Conservation (phyloP, 495 filamentous ascomycete species). For the Opeltia flavorubescens region DNA sequence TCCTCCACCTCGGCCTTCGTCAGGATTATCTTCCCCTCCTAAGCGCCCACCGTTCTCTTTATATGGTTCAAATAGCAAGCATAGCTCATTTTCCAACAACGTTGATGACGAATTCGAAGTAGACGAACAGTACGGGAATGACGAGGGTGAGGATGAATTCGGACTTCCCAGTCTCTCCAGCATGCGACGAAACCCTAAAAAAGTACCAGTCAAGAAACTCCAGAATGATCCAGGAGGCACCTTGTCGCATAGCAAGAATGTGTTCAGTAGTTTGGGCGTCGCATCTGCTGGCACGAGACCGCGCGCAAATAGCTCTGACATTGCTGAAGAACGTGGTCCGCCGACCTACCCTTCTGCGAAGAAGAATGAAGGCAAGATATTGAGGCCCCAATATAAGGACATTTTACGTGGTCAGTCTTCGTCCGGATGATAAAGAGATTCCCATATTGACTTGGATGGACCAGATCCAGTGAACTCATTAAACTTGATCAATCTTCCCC, state of each 20-base stretch:
- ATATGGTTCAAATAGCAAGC: conserved; percentile 59
- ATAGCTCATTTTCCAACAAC: conserved; percentile 58
- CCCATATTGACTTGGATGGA: conserved; percentile 2
- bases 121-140: conserved; percentile 56
- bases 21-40: conserved; percentile 42
- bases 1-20: conserved; percentile 39
- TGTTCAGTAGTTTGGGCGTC: conserved; percentile 23
- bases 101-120: conserved; percentile 44
- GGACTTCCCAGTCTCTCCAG: conserved; percentile 80
- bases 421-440: not conserved
- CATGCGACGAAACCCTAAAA: conserved; percentile 58
- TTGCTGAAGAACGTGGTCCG: conserved; percentile 79
- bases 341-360: conserved; percentile 77
- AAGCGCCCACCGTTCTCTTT: conserved; percentile 53
- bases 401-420: conserved; percentile 54
- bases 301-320: conserved; percentile 70
- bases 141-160: conserved; percentile 85
- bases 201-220: conserved; percentile 28
- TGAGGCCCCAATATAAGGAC: conserved; percentile 94
- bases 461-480: conserved; percentile 87
- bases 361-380: conserved; percentile 81
- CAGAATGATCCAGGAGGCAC: conserved; percentile 32
- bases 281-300: conserved; percentile 21
- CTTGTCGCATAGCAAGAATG: conserved; percentile 9
- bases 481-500: conserved; percentile 81